Evolutionary conservation across 2,329 filamentous ascomycete genomes (phyloP).

Genomic region (Aphanocladium album): DNA sequence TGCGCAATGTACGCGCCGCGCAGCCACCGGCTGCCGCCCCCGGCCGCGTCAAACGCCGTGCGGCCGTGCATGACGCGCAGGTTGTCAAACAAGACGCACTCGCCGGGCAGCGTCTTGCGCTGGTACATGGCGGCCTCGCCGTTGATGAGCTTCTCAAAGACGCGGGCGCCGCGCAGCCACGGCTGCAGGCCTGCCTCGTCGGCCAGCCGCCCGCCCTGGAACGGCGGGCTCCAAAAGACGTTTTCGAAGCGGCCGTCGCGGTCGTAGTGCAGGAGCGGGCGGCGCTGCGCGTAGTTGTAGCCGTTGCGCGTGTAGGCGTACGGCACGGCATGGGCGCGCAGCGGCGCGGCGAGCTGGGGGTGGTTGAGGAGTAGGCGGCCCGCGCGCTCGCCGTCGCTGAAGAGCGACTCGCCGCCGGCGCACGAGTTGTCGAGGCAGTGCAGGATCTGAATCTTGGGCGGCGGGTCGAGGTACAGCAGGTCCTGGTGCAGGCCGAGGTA

Average conservation of each 20-base stretch:
- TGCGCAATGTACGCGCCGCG: constrained; percentile 76
- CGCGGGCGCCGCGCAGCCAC: constrained; percentile 46
- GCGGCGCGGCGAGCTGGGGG: constrained; percentile 18
- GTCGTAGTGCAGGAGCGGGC: constrained; percentile 46
- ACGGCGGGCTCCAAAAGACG: constrained; percentile 69
- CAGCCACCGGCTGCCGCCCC: constrained; percentile 70
- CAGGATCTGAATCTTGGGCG: constrained; percentile 78
- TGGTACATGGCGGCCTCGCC: constrained; percentile 56
- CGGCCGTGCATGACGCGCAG: constrained; percentile 79
- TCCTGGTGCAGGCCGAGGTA: constrained; percentile 91
- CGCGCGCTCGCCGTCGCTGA: constrained; percentile 69
- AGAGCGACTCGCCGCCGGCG: constrained; percentile 77
- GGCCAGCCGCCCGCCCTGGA: constrained; percentile 55
- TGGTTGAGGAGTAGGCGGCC: constrained; percentile 30
- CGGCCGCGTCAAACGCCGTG: constrained; percentile 60
- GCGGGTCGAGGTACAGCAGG: constrained; percentile 75
- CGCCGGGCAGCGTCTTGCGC: constrained; percentile 69
- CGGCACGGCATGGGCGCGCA: constrained; percentile 44
- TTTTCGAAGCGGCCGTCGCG: constrained; percentile 19
- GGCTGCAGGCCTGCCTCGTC: constrained; percentile 19
- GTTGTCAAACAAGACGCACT: constrained; percentile 94
- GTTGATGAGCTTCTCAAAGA: constrained; percentile 58
- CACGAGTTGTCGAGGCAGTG: constrained; percentile 83
- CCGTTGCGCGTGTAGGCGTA: constrained; percentile 68
- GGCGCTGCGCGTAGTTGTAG: constrained; percentile 55